Conservation (phyloP, 768 basidiomycete species). For the Antrodiella citrinella region DNA sequence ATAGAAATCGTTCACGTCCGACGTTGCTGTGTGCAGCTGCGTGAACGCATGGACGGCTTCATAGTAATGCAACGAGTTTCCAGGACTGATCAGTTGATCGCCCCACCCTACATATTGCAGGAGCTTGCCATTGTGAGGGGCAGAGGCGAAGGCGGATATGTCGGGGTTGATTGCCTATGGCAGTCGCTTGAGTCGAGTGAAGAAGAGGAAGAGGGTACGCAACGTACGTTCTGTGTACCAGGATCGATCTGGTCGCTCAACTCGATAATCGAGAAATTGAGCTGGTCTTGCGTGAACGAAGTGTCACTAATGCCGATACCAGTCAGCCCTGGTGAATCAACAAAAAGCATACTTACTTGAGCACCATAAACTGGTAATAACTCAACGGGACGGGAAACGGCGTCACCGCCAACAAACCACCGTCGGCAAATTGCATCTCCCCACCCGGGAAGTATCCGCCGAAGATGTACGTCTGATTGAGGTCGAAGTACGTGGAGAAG, state of each 20-base stretch:
- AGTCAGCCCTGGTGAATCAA: neutral
- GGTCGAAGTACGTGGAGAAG: conserved; percentile 21
- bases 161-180: conserved; percentile 17
- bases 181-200: neutral
- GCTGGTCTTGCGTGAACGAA: conserved; percentile 11
- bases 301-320: conserved; percentile 13
- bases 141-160: conserved; percentile 15
- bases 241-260: conserved; percentile 14
- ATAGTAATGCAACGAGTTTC: conserved; percentile 19
- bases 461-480: conserved; percentile 17
- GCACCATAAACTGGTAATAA: conserved; percentile 14
- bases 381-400: conserved; percentile 9
- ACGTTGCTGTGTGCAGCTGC: conserved; percentile 10
- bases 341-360: conserved; percentile 13
- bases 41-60: conserved; percentile 19
- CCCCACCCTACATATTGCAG: conserved; percentile 20
- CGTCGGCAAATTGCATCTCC: conserved; percentile 11
- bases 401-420: conserved; percentile 11
- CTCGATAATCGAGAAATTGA: conserved; percentile 11
- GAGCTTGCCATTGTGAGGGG: conserved; percentile 18
- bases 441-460: conserved; percentile 23
- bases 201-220: neutral
- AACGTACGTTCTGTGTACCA: conserved; percentile 14
- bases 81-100: conserved; percentile 23
- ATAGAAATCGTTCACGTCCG: conserved; percentile 24